Evolutionary conservation across 441 rosid species (phyloP), one percentile per base, ranked within the genome.

Genomic region (Arabidopsis lyrata): DNA sequence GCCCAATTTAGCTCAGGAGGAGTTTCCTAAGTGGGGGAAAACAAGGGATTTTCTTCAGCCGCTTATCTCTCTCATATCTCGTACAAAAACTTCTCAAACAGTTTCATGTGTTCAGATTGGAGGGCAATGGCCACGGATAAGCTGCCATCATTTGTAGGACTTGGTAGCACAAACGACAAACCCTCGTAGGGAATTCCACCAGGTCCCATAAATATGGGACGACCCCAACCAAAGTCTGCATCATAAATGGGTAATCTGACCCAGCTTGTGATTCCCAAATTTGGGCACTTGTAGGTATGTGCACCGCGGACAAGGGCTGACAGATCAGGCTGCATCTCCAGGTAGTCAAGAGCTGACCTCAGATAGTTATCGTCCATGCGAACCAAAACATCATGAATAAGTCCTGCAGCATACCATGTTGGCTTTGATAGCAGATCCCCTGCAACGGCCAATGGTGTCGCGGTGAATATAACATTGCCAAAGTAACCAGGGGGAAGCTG

Each of bases 121-220:
- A 95, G 82, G 20, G 99, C 81, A 68, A 95, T 90, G 80, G 97
- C 97, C 56, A 95, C 93, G 1, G 96, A 90, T 73, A 92, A 70
- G 87, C 91, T 90, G 44, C 97, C 97, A 60, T 95, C 99, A 36
- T 85, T 83, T 36, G 78, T 74, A 8, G 99, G 75, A 76, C 97
- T 95, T 0, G 97, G 99, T 66, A 95, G 75, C 65, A 92, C 78
- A 82, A 89, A 95, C 0, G 99, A 87, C 38, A 95, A 79, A 34
- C 99, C 99, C 78, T 95, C 97, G 15, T 87, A 92, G 2, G 99
- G 87, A 45, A 92, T 89, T 10, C 97, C 96, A 47, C 99, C 97
- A 9, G 99, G 99, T n/a, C 99, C 99, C 97, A 95, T 92, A 66
- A 95, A 95, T 16, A 95, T 89, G 41, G 99, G 98, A 22, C 99